Evolutionary conservation across 176 grass and related monocot genomes (phyloP).

Genomic region (Areca catechu): DNA sequence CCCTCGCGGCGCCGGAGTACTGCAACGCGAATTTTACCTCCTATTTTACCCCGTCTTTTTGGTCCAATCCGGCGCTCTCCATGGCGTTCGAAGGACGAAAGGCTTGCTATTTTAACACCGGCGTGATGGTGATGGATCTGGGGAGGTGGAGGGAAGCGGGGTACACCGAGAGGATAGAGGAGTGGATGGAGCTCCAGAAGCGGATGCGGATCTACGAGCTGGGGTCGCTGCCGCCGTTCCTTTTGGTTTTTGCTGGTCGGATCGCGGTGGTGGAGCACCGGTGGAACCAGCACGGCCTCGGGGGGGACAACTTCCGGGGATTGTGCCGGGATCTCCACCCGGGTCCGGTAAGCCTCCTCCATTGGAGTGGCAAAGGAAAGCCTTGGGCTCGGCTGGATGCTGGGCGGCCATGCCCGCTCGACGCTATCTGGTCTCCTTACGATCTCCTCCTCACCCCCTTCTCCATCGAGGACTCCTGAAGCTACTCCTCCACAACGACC

Average conservation of each 20-base stretch:
- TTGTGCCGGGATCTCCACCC: conserved; percentile 18
- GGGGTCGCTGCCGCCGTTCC: conserved; percentile 16
- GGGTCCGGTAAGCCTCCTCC: conserved; percentile 12
- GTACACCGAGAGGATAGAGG: conserved; percentile 17
- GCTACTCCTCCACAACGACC: neutral
- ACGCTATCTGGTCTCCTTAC: conserved; percentile 15
- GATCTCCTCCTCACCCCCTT: conserved; percentile 11
- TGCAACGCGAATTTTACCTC: conserved; percentile 22
- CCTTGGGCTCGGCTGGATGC: conserved; percentile 19
- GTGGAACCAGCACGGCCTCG: no score
- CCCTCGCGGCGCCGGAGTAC: conserved; percentile 15
- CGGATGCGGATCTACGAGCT: conserved; percentile 23
- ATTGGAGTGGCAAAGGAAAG: conserved; percentile 20
- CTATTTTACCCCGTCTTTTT: conserved; percentile 10
- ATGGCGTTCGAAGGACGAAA: conserved; percentile 11
- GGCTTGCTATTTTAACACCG: conserved; percentile 19
- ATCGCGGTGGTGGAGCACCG: conserved; percentile 2
- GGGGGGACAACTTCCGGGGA: conserved; percentile 1
- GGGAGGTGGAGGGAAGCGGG: conserved; percentile 9
- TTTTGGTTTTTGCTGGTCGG: conserved; percentile 9
- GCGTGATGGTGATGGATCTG: conserved; percentile 21
- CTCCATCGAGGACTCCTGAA: conserved; percentile 16
- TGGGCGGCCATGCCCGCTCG: conserved; percentile 15
- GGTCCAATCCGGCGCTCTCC: conserved; percentile 8
- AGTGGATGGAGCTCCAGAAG: conserved; percentile 24